Base-by-base conservation (phyloP, 2,329 filamentous ascomycete genomes). In the Aplosporella prunicola region DNA sequence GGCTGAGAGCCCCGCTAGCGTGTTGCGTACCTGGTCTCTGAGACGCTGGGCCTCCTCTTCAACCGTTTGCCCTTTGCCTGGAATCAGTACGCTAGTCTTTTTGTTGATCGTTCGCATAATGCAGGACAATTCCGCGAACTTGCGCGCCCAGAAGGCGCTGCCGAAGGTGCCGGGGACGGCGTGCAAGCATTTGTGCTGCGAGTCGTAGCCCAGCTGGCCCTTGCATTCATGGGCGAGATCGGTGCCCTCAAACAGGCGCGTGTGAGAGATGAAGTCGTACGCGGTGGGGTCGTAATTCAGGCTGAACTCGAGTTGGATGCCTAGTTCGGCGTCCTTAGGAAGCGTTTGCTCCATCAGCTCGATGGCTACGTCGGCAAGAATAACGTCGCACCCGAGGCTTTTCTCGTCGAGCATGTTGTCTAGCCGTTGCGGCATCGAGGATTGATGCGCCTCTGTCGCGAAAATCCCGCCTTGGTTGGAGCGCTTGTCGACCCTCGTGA, bases 311-410 rank as follows among this genome's bases (percentile, higher is more conserved):
- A 57, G 52, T 1, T 50, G 44, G 17, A 60, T 55, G 5, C 50
- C 49, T 2, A 61, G 45, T 4, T 56, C 50, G 7, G 57, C 51
- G 16, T 47, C 51, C 20, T 49, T 44, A 5, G 55, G 57, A 32
- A 55, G 55, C n/a, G 47, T 47, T n/a, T 57, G 53, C 0, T 52
- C 57, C 41, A 63, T 58, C 20, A 66, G 49, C 10, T 61, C 60
- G 33, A 66, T 52, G 1, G 59, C 61, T 1, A 60, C 60, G 39
- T 66, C 57, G 16, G 61, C 63, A 7, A 62, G 48, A 2, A 68
- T 34, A 4, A 66, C 49, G 16, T 59, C 58, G 30, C 57, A 20
- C 9, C 35, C 38, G n/a, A 18, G 16, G 9, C 16, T 32, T 20
- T 55, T 34, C 50, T 49, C 23, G 54, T 42, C 13, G 6, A 42